Base-by-base conservation (phyloP, 345 rosid species). In the Diplotaxis tenuifolia region DNA sequence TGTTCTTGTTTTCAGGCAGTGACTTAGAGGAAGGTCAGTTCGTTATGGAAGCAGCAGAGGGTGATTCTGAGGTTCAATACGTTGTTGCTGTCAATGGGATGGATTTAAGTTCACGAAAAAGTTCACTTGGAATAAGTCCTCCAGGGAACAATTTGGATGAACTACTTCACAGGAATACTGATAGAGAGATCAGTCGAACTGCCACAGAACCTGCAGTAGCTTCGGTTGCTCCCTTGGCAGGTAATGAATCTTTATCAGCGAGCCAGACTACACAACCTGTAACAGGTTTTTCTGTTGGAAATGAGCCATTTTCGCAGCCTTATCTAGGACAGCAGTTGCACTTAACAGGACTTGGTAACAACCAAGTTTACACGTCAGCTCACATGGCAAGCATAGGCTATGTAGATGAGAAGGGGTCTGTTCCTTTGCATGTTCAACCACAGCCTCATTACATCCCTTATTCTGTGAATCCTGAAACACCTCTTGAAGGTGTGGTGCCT, bases 31-130 rank as follows among this genome's bases (percentile, higher is more conserved):
- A 72, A 42, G 78, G 61, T 72, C 78, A 73, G 60, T 60, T 73
- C 11, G 14, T 62, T 66, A 12, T 78, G 58, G 70, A 28, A 72
- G 74, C 20, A 42, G 70, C 28, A 62, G 81, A 78, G 22, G 78
- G 74, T 78, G 81, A 78, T 62, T 72, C 81, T 31, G 81, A 78
- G 74, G 74, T 78, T 61, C 78, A 67, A 70, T 78, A 78, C 68
- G 81, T 78, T 66, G 81, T 78, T 54, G 81, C 81, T 54, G 81
- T 78, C 42, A 78, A 78, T 73, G 81, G 81, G 61, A 62, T 78
- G 81, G 78, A 67, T 67, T 34, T 62, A 53, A 67, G 70, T 67
- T 78, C 78, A 29, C 63, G 60, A 62, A 78, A 42, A 52, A 62
- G 20, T 50, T 67, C 74, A 9, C 40, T 78, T 61, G 70, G 59